Base-by-base conservation (phyloP, 306 rosid genomes). In the Leucaena leucocephala region DNA sequence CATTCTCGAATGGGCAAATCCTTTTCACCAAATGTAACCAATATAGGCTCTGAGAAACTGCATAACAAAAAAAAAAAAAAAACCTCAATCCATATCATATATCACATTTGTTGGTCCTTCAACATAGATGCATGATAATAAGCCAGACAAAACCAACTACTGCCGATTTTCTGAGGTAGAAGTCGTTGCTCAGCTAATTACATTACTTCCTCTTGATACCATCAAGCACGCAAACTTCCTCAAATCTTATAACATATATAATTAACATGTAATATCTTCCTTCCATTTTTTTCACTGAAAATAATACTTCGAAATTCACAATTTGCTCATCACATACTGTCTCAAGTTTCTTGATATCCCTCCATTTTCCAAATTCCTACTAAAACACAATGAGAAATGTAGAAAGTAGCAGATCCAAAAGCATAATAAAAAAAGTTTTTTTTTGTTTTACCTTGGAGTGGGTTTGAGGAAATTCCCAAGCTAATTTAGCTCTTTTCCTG, bases 401-500 rank as follows among this genome's bases (percentile, higher is more conserved):
- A 12, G 73, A 21, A 78, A 40, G 16, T 33, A 38, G 59, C 81
- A 69, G 70, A 78, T 69, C 70, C 67, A 16, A 54, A 39, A 7
- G 4, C 27, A 27, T 72, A 49, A 49, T 49, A n/a, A 62, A 10
- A 16, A 6, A 1, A n/a, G 27, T 27, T 27, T 27, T 27, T 42
- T n/a, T 17, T 10, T 40, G 10, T 17, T 17, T 38, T 76, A 88
- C 91, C 89, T 86, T 86, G 46, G 81, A 66, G 42, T 88, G 77
- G 63, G 86, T 46, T 72, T 84, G 89, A 75, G 86, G 81, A 58
- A 42, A 78, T 34, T 88, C 88, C 89, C 86, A 82, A 74, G 84
- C 88, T 38, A 88, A 80, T 72, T 84, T 82, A 19, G 89, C 81
- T 74, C 83, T 84, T 80, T 88, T 88, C 65, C 88, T 72, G n/a